Evolutionary conservation across 106 monocot species (phyloP).

Genomic region (Agapanthus africanus): DNA sequence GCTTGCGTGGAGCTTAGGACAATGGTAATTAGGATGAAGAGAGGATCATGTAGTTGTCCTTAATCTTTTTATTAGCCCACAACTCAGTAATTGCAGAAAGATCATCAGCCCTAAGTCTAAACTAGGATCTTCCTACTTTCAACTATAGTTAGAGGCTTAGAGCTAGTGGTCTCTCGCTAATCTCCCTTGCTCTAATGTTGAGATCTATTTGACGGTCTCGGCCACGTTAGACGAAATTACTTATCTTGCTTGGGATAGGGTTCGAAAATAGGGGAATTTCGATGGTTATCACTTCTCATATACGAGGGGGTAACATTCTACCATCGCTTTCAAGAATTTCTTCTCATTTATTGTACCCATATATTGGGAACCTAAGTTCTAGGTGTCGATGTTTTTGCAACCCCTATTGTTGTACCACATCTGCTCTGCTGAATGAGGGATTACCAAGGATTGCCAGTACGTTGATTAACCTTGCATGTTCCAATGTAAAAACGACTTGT

Average conservation of each 20-base stretch:
- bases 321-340: neutral
- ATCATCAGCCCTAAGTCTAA: too few species aligned
- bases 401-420: neutral
- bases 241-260: neutral
- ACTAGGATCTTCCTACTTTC: too few species aligned
- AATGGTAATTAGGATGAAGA: too few species aligned
- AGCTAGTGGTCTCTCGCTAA: neutral
- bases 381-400: neutral
- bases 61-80: too few species aligned
- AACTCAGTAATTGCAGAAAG: too few species aligned
- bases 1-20: too few species aligned
- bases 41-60: too few species aligned
- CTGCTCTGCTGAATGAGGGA: too few species aligned
- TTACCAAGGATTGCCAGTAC: neutral
- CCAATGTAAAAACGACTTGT: too few species aligned
- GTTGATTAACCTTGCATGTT: too few species aligned
- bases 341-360: neutral
- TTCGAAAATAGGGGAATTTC: too few species aligned
- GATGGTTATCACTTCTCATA: neutral
- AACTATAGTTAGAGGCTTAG: too few species aligned
- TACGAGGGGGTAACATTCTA: neutral
- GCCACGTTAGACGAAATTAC: neutral
- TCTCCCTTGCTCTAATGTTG: neutral
- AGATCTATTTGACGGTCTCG: neutral
- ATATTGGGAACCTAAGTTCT: neutral